These are phyloP conservation scores for Sherardia arvensis DNA, from an alignment of 257 asterid genomes.

Conservation along the genomic window DNA sequence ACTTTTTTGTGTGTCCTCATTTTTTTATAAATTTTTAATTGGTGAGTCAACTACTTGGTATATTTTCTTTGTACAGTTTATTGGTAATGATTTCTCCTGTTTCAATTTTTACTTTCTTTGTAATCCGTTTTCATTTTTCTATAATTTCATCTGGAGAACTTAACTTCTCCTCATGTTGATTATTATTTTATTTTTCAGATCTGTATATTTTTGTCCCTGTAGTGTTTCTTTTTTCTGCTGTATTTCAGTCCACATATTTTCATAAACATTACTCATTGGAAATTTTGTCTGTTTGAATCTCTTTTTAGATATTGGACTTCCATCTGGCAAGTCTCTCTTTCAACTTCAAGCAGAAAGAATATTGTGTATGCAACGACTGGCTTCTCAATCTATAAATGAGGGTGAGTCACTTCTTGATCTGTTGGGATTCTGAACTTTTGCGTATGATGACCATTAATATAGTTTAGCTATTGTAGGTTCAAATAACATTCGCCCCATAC, in stretches of 20 bases:
- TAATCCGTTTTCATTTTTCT: neutral
- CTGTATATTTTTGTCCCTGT: neutral
- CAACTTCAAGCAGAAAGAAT: slow-evolving; percentile 97
- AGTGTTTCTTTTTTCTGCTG: neutral
- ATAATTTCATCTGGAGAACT: neutral
- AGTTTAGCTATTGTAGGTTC: slow-evolving; percentile 39
- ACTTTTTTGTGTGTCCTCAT: neutral
- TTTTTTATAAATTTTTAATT: neutral
- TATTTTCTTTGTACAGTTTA: neutral
- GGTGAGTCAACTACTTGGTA: neutral
- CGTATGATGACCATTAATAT: slow-evolving; percentile 10
- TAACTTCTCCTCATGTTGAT: neutral
- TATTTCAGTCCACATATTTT: neutral
- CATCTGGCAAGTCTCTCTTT: slow-evolving; percentile 96
- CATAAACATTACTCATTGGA: neutral
- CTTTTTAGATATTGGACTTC: slow-evolving; percentile 79
- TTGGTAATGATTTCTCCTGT: neutral
- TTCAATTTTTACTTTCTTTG: neutral
- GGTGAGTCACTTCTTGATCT: slow-evolving; percentile 36
- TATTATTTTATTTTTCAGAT: neutral
- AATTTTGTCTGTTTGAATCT: slow-evolving; percentile 2
- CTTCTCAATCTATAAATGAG: slow-evolving; percentile 66
- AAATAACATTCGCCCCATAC: slow-evolving; percentile 46
- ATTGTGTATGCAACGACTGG: slow-evolving; percentile 73
- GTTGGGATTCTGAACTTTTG: slow-evolving; percentile 5